These are phyloP conservation scores for Suillus fuscotomentosus DNA, from an alignment of 768 basidiomycete species.

Conservation along the genomic window DNA sequence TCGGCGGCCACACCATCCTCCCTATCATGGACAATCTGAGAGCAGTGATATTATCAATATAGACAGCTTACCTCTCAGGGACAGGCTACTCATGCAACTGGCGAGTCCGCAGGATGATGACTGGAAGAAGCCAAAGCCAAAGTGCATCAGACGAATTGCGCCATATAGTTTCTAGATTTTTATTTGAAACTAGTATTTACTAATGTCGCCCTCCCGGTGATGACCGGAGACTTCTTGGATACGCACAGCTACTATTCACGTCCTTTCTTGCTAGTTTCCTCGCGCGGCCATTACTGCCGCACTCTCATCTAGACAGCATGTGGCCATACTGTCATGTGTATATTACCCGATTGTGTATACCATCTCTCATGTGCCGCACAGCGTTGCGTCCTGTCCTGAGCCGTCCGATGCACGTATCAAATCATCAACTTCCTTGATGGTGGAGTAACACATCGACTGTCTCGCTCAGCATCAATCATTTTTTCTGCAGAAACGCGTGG, in stretches of 20 bases:
- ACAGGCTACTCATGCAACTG: not conserved
- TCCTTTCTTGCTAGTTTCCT: not conserved
- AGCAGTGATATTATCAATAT: not conserved
- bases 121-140: constrained; percentile 9
- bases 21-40: not conserved
- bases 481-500: not conserved
- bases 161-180: not conserved
- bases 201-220: not conserved
- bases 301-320: not conserved
- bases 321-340: not conserved
- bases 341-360: not conserved
- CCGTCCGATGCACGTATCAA: not conserved
- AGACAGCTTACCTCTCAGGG: not conserved
- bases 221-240: not conserved
- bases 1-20: not conserved
- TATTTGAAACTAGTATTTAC: not conserved
- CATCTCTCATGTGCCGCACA: not conserved
- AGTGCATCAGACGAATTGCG: constrained; percentile 9
- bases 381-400: not conserved
- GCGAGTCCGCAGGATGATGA: constrained; percentile 1
- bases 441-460: not conserved
- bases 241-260: not conserved
- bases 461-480: not conserved
- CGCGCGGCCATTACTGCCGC: not conserved
- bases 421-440: not conserved